Evolutionary conservation across 768 basidiomycete genomes (phyloP), one percentile per base, ranked within the genome.

Genomic region (Serendipita sp.): DNA sequence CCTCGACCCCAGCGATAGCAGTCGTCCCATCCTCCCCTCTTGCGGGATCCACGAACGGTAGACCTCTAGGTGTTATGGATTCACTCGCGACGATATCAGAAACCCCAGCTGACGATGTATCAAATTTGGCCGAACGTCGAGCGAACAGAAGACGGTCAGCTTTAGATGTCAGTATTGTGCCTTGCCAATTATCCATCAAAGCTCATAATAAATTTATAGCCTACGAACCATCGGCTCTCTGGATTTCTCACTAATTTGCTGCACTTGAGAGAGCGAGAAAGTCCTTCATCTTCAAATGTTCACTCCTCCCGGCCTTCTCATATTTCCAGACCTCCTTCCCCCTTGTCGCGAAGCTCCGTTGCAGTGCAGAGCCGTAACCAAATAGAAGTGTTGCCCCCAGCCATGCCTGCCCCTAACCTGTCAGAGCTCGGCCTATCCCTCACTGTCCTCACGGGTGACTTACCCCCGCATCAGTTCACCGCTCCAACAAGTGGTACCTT

Each of bases 241-340:
- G 89, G 89, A n/a, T 91, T 91, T 74, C 84, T 91, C 72, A 85
- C 82, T 15, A 83, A 82, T 69, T 78, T 91, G 65, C 87, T 91
- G 3, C 83, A 86, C 47, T 23, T 34, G 7, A 63, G 66, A 3
- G 66, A 67, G 70, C 82, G 70, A 30, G 60, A 18, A 36, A 47
- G 45, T 38, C 8, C 46, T 11, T 34, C 67, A 46, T 36, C 66
- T 15, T 30, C 66, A 5, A n/a, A 30, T 0, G 23, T 30, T 3
- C n/a, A 36, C 36, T 13, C 70, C 76, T 2, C 74, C 44, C 72
- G 73, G 66, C 67, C 70, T 34, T 66, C 72, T 2, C 47, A 72
- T 13, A 64, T 69, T 16, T 56, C 63, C 44, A 65, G 15, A 16
- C 52, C 45, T 51, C 68, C 11, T 60, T 69, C 1, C 65, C 68